Conservation (phyloP, 176 grass and related monocot species). For the Thalia dealbata region DNA sequence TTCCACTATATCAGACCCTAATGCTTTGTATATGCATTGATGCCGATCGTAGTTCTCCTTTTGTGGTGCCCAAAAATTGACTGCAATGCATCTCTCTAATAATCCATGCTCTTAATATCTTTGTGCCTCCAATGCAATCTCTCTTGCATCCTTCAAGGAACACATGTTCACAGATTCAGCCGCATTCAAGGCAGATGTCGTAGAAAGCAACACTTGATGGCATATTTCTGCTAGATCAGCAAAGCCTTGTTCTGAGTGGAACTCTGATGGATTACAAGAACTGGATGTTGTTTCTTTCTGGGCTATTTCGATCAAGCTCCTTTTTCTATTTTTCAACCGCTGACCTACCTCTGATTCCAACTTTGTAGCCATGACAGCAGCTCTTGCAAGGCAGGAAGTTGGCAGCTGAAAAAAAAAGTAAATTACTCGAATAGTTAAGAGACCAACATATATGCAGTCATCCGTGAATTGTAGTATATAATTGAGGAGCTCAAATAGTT, state of each 20-base stretch:
- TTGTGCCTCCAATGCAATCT: slow-evolving; percentile 34
- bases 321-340: slow-evolving; percentile 23
- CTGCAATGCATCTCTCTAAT: background rate
- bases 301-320: background rate
- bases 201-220: slow-evolving; percentile 23
- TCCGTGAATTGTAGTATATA: background rate
- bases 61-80: background rate
- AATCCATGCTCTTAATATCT: slow-evolving; percentile 15
- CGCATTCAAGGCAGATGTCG: slow-evolving; percentile 26
- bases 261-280: slow-evolving; percentile 5
- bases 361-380: slow-evolving; percentile 62
- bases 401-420: slow-evolving; percentile 51
- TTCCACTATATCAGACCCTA: background rate
- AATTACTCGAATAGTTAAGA: background rate
- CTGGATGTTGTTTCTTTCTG: slow-evolving; percentile 6
- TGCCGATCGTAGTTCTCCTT: background rate
- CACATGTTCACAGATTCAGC: background rate
- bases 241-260: slow-evolving; percentile 12
- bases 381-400: slow-evolving; percentile 50
- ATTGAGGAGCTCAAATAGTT: background rate
- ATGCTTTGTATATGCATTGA: background rate
- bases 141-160: slow-evolving; percentile 42
- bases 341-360: slow-evolving; percentile 49
- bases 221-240: slow-evolving; percentile 33
- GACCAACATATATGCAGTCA: background rate